Conservation (phyloP, 2,329 filamentous ascomycete species). For the Aureobasidium musti region DNA sequence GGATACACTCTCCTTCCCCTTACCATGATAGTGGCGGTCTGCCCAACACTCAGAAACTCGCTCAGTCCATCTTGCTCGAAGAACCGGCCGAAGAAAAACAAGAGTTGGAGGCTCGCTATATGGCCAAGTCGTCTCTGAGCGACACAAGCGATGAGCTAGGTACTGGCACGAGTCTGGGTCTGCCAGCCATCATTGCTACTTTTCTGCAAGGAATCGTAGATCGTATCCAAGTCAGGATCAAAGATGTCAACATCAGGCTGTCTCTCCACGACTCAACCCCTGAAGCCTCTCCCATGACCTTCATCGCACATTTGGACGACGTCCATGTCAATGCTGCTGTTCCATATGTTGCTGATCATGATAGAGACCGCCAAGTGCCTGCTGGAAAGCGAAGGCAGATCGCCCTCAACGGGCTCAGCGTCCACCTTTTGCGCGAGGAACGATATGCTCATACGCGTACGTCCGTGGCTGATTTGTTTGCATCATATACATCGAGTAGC, state of each 20-base stretch:
- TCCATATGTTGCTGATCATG: background rate
- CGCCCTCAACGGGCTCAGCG: background rate
- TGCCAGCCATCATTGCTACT: constrained; percentile 69
- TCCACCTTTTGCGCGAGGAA: constrained; percentile 12
- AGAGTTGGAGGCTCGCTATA: constrained; percentile 67
- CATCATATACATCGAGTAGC: background rate
- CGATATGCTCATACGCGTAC: constrained; percentile 7
- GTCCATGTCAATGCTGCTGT: constrained; percentile 7
- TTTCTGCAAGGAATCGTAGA: constrained; percentile 75
- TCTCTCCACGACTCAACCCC: background rate
- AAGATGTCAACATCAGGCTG: constrained; percentile 62
- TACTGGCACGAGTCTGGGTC: constrained; percentile 68
- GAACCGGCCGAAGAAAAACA: constrained; percentile 66
- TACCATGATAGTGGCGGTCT: constrained; percentile 46
- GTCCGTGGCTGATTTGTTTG: constrained; percentile 12
- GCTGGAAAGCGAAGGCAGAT: constrained; percentile 11
- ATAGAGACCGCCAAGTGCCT: background rate
- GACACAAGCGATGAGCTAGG: constrained; percentile 64
- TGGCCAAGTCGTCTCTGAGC: constrained; percentile 61
- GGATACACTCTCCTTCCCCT: constrained; percentile 39
- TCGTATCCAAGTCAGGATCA: constrained; percentile 66
- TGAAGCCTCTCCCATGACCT: background rate
- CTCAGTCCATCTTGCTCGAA: constrained; percentile 74
- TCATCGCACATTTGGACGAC: background rate
- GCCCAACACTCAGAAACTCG: constrained; percentile 71